Percentiles rank a stretch among this genome's conserved stretches.
These are phyloP conservation scores for Annulohypoxylon moriforme DNA, from an alignment of 495 filamentous ascomycete genomes.

Conservation along the genomic window DNA sequence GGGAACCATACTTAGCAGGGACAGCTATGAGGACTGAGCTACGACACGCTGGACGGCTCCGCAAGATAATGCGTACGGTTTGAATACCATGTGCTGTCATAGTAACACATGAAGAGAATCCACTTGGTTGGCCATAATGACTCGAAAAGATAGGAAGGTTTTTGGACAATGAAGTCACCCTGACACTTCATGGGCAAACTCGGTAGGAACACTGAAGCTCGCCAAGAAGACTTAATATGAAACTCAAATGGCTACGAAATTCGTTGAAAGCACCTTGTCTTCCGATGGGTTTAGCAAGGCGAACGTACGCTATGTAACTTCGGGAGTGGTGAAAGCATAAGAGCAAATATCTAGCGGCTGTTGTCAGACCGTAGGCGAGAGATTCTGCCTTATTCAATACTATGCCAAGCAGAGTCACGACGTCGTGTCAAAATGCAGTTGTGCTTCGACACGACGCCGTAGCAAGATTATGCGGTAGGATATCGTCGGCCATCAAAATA, in stretches of 20 bases:
- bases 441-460: neutral
- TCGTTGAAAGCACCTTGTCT: neutral
- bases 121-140: neutral
- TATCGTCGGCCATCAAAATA: conserved; percentile 14
- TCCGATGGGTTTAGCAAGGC: neutral
- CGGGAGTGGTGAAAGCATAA: conserved; percentile 19
- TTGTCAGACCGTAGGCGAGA: conserved; percentile 13
- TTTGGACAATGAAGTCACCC: neutral
- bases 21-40: neutral
- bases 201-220: conserved; percentile 14
- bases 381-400: conserved; percentile 9
- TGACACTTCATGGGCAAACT: neutral
- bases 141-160: neutral
- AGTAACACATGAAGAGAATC: neutral
- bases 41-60: neutral
- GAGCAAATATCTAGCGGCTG: neutral
- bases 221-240: conserved; percentile 15
- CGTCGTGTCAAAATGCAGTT: conserved; percentile 15
- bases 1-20: neutral
- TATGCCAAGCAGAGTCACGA: conserved; percentile 2
- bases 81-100: neutral
- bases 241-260: neutral
- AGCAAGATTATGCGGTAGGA: conserved; percentile 27
- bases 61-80: neutral
- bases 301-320: conserved; percentile 21